These are phyloP conservation scores for Lachnellula arida DNA, from an alignment of 2,329 filamentous ascomycete species.

Conservation along the genomic window DNA sequence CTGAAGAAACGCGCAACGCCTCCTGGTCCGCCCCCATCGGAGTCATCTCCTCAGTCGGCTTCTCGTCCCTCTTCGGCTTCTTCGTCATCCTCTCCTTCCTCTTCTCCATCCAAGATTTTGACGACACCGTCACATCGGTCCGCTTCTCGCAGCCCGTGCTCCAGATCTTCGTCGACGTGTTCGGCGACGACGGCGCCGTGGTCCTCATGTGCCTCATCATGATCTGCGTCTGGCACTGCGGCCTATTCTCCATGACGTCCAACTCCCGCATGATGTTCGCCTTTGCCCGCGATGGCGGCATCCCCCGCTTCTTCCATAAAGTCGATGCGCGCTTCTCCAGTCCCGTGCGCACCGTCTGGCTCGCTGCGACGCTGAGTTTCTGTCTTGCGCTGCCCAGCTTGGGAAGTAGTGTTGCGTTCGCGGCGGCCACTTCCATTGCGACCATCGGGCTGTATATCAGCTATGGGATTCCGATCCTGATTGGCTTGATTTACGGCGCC, in stretches of 20 bases:
- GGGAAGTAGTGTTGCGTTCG: slow-evolving; percentile 50
- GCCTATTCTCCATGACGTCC: slow-evolving; percentile 52
- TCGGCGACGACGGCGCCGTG: slow-evolving; percentile 51
- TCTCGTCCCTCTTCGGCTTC: slow-evolving; percentile 53
- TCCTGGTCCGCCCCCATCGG: slow-evolving; percentile 54
- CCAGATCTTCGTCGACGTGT: slow-evolving; percentile 54
- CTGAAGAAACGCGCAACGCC: slow-evolving; percentile 53
- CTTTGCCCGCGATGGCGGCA: slow-evolving; percentile 51
- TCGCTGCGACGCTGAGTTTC: slow-evolving; percentile 50
- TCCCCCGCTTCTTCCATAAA: slow-evolving; percentile 50
- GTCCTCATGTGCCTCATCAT: slow-evolving; percentile 52
- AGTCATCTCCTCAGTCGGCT: slow-evolving; percentile 51
- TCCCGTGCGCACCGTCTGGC: slow-evolving; percentile 51
- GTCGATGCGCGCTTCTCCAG: slow-evolving; percentile 46
- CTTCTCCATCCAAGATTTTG: slow-evolving; percentile 55
- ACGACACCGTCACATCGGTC: slow-evolving; percentile 36
- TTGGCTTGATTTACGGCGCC: slow-evolving; percentile 46
- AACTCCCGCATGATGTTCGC: slow-evolving; percentile 58
- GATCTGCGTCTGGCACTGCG: slow-evolving; percentile 57
- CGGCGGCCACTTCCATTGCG: slow-evolving; percentile 54
- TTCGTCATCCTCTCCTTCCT: slow-evolving; percentile 53
- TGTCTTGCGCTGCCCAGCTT: slow-evolving; percentile 51
- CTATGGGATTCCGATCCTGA: slow-evolving; percentile 53
- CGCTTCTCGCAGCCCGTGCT: slow-evolving; percentile 49
- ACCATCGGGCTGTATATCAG: slow-evolving; percentile 54